phyloP scores from a whole-genome alignment of 192 early-diverging fungal genomes.

The Entomortierella beljakovae region DNA sequence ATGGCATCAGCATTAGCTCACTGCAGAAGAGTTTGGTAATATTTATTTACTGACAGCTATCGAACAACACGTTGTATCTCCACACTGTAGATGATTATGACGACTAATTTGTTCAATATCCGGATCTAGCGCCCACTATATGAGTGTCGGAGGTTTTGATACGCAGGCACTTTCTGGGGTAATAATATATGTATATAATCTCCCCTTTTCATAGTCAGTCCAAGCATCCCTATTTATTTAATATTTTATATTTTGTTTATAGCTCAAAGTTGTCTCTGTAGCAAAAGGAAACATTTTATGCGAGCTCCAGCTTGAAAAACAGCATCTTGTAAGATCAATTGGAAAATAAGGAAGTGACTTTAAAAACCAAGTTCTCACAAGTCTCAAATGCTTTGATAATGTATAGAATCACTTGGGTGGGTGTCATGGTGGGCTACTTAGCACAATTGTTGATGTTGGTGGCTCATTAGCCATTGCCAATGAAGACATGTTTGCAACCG shows the following conservation, averaged over 20 bases:
- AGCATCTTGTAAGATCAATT: slow-evolving; percentile 62
- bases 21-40: slow-evolving; percentile 52
- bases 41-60: too few relatives aligned
- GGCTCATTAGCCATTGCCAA: slow-evolving; percentile 67
- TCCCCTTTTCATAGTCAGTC: not conserved
- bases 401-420: slow-evolving; percentile 62
- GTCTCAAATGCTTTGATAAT: too few relatives aligned
- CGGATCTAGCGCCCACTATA: slow-evolving; percentile 35
- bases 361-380: too few relatives aligned
- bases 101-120: too few relatives aligned
- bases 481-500: slow-evolving; percentile 62
- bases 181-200: not conserved
- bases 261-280: slow-evolving; percentile 57
- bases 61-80: too few relatives aligned
- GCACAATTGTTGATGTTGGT: slow-evolving; percentile 64
- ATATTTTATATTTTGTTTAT: not conserved
- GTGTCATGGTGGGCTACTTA: slow-evolving; percentile 64
- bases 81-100: too few relatives aligned
- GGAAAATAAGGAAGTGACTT: not conserved
- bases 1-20: slow-evolving; percentile 37
- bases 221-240: not conserved
- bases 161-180: slow-evolving; percentile 41
- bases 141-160: slow-evolving; percentile 36
- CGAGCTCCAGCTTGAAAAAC: slow-evolving; percentile 58
- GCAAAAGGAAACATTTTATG: slow-evolving; percentile 50